A percentile compares a stretch with the other conserved stretches of the same genome.
phyloP scores from a whole-genome alignment of 495 filamentous ascomycete genomes.

The Poronia punctata region DNA sequence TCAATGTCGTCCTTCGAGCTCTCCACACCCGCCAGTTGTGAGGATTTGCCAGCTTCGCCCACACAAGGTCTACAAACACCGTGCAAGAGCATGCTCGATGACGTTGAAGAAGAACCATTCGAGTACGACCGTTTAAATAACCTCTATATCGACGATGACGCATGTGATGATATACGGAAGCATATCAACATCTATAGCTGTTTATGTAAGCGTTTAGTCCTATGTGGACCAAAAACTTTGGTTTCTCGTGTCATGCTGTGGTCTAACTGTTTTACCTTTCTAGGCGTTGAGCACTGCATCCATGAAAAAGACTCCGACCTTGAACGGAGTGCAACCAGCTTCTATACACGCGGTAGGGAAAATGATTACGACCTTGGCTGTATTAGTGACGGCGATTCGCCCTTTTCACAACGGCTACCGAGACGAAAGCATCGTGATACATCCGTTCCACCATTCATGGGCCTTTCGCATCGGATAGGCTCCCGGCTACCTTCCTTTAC shows the following conservation, averaged over 20 bases:
- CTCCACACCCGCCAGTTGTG: constrained; percentile 22
- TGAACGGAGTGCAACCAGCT: constrained; percentile 30
- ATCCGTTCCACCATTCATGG: constrained; percentile 55
- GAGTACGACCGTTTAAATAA: constrained; percentile 52
- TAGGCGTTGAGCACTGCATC: constrained; percentile 40
- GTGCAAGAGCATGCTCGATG: constrained; percentile 45
- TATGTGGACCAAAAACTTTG: neutral
- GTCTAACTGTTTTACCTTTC: constrained; percentile 8
- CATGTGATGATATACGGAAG: constrained; percentile 1
- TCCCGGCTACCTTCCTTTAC: constrained; percentile 68
- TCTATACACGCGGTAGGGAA: constrained; percentile 22
- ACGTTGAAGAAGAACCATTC: constrained; percentile 48
- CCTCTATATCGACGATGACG: constrained; percentile 33
- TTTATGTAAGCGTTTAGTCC: constrained; percentile 39
- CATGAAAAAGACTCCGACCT: constrained; percentile 32
- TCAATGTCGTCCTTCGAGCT: constrained; percentile 46
- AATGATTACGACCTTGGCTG: constrained; percentile 56
- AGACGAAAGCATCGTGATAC: constrained; percentile 57
- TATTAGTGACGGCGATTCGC: constrained; percentile 53
- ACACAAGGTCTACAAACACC: constrained; percentile 30
- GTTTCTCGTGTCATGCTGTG: neutral
- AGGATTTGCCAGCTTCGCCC: constrained; percentile 40
- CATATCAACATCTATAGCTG: constrained; percentile 40
- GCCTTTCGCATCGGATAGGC: constrained; percentile 59
- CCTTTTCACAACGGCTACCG: constrained; percentile 36